Conservation (phyloP, 2,329 filamentous ascomycete genomes). For the Chrysoporthe austroafricana region DNA sequence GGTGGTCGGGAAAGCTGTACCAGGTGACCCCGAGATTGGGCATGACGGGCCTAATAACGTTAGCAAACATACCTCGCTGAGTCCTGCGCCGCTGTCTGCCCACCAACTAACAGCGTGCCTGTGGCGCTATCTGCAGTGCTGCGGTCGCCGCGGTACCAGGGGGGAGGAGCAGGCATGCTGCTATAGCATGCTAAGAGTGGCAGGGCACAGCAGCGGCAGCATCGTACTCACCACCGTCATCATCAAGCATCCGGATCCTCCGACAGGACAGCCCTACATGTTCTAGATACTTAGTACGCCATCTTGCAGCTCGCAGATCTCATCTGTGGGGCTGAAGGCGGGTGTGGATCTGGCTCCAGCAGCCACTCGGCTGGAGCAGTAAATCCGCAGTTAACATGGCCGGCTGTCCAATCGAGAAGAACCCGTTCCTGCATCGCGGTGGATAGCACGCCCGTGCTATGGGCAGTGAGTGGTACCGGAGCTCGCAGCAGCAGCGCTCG, state of each 20-base stretch:
- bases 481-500: too few relatives aligned
- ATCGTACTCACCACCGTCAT: background rate
- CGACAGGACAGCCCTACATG: background rate
- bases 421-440: background rate
- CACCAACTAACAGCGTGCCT: too few relatives aligned
- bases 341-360: background rate
- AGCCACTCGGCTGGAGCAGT: background rate
- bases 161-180: too few relatives aligned
- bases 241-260: conserved; percentile 4
- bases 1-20: conserved; percentile 17
- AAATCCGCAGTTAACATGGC: background rate
- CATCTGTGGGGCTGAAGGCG: background rate
- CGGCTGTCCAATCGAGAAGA: background rate
- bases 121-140: too few relatives aligned
- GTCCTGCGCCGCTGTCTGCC: too few relatives aligned
- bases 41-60: background rate
- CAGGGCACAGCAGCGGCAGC: too few relatives aligned
- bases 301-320: conserved; percentile 8
- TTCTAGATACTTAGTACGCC: background rate
- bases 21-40: conserved; percentile 22
- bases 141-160: too few relatives aligned
- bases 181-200: too few relatives aligned
- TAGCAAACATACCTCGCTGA: too few relatives aligned
- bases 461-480: too few relatives aligned
- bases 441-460: too few relatives aligned